Evolutionary conservation across 371 early-diverging fungal genomes (phyloP), one percentile per base, ranked within the genome.

Genomic region (Encephalitozoon romaleae): DNA sequence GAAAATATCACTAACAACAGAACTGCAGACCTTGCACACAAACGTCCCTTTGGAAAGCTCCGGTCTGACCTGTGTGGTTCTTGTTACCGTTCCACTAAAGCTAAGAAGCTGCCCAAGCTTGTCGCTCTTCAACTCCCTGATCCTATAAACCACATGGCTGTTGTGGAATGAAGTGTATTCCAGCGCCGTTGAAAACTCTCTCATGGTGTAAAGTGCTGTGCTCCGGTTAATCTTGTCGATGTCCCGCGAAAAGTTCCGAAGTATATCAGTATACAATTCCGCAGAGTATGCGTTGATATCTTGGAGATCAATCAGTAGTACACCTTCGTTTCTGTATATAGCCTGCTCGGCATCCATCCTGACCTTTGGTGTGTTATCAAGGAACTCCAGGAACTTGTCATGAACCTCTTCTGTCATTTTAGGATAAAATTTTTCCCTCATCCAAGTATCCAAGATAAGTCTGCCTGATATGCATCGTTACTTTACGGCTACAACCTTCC

Each of bases 21-120:
- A 87, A 25, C 88, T 88, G 85, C 99, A 98, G 63, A 91, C 90
- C 59, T 87, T 85, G 86, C 99, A 99, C 28, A 88, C 87, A 86
- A 98, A 97, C 9, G 93, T 89, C 25, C 94, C 98, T 75, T 86
- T 88, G 23, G 92, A 68, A 21, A 99, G 88, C 86, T 98, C 99
- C 21, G 99, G 99, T 25, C 95, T 87, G 9, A 98, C 95, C 83
- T 96, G 95, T 30, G 93, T 91, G 0, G 96, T 95, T 28, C 99
- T 87, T 6, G 99, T 99, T 3, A 96, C 95, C 2, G 97, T 96
- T 41, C 97, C 98, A 55, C 89, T 89, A 66, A 97, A 88, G 43
- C 90, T 87, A 49, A 91, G 85, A 59, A 98, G 88, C 54, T 90
- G 86, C n/a, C 94, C 95, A 68, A 96, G 88, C 59, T 88, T 86